phyloP scores from a whole-genome alignment of 2,329 filamentous ascomycete species.

The Phoma sp. region DNA sequence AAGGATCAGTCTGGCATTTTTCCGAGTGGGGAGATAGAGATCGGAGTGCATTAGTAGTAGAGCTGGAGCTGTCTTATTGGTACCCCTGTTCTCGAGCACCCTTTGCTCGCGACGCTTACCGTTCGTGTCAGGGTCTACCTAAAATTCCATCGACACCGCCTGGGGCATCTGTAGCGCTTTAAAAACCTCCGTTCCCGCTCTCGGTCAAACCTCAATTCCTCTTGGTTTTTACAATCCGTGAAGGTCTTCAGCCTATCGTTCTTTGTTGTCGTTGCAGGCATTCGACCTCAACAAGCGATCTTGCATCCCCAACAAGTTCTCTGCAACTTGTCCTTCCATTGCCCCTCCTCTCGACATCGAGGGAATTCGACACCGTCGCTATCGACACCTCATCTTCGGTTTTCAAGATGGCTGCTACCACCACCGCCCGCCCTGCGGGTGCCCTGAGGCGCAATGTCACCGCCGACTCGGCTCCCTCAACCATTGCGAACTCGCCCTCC shows the following conservation, averaged over 20 bases:
- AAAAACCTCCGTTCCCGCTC: conserved; percentile 16
- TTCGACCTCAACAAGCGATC: conserved; percentile 30
- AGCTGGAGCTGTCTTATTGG: conserved; percentile 25
- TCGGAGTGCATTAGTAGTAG: conserved; percentile 22
- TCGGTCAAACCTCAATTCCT: conserved; percentile 27
- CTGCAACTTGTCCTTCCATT: conserved; percentile 18
- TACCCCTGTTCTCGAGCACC: conserved; percentile 26
- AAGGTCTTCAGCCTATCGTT: conserved; percentile 15
- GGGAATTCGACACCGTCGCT: conserved; percentile 1
- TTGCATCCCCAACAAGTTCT: conserved; percentile 35
- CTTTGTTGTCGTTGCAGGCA: conserved; percentile 16
- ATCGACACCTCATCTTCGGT: conserved; percentile 7
- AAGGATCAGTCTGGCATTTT: conserved; percentile 19
- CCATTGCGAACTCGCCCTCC: conserved; percentile 62
- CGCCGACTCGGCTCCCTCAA: conserved; percentile 60
- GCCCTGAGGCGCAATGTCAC: conserved; percentile 56
- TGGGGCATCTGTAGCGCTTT: conserved; percentile 14
- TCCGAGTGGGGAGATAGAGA: conserved; percentile 24
- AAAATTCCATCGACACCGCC: conserved; percentile 39
- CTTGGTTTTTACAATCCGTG: conserved; percentile 22
- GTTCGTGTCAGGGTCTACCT: conserved; percentile 29
- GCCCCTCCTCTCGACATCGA: conserved; percentile 13
- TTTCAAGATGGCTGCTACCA: conserved; percentile 56
- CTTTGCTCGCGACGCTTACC: conserved; percentile 23
- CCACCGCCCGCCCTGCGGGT: conserved; percentile 61